Evolutionary conservation across 164 flowering plant species (phyloP), one percentile per base, ranked within the genome.

Genomic region (Euptelea pleiosperma): DNA sequence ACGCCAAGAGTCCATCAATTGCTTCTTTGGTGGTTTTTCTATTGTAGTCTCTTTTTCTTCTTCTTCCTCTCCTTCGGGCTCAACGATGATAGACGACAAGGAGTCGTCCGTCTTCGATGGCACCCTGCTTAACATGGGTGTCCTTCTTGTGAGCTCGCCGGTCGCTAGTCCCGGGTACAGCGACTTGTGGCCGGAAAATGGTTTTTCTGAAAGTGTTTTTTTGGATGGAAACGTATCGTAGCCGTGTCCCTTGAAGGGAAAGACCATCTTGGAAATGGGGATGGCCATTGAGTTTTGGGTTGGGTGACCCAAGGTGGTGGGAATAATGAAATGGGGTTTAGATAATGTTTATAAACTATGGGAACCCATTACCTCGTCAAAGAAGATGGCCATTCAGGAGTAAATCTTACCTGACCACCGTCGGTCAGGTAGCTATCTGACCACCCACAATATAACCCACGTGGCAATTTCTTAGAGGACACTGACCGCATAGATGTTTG

Each of bases 1-100:
- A 5, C 70, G 59, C 97, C 97, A 90, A 3, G 46, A 25, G 5
- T 75, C 78, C 0, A 75, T 60, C 24, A 81, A 15, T 16, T 18
- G 30, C 28, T 25, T 42, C 45, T 42, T 51, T 4, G 43, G 34
- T n/a, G 57, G 15, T 45, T 25, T 12, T 3, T 31, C 22, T 7
- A 4, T 24, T 9, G 29, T 24, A 0, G 12, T 40, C 1, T 57
- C 62, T n/a, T n/a, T n/a, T 12, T 52, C 60, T 51, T 22, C 57
- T 31, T 52, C 24, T 55, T 39, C 1, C 2, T 58, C 59, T 28
- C 21, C 66, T 3, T 68, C 64, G 24, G 70, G 69, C n/a, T 69
- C 72, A 0, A 40, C 25, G 55, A 67, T 66, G 7, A 57, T 42
- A 53, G 80, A 67, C 0, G 71, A 25, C 10, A 71, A 45, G 18